Percentiles rank a stretch among this genome's conserved stretches.
phyloP scores from a whole-genome alignment of 2,329 filamentous ascomycete genomes.

The Trichophyton verrucosum region DNA sequence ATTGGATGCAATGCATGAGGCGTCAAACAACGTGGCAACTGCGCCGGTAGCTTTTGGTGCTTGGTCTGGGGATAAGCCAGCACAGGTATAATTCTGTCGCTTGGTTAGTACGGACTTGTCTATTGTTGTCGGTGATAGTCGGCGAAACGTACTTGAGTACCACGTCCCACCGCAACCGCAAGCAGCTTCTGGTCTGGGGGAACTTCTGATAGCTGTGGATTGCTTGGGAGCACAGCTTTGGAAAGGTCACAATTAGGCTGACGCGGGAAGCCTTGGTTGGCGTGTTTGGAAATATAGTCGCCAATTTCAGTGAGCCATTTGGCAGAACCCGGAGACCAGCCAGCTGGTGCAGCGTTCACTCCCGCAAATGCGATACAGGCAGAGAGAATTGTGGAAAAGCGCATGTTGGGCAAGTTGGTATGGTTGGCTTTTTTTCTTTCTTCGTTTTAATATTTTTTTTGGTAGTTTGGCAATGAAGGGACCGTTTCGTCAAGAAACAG shows the following conservation, averaged over 20 bases:
- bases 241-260: conserved; percentile 24
- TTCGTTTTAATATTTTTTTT: not conserved
- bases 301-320: conserved; percentile 31
- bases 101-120: not conserved
- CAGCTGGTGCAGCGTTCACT: conserved; percentile 26
- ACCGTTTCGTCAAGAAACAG: not conserved
- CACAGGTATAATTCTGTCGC: conserved; percentile 76
- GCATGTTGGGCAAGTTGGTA: conserved; percentile 13
- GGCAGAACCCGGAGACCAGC: conserved; percentile 30
- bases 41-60: conserved; percentile 58
- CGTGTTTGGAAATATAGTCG: conserved; percentile 25
- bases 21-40: conserved; percentile 75
- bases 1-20: conserved; percentile 61
- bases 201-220: conserved; percentile 49
- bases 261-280: conserved; percentile 11
- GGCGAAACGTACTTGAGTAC: conserved; percentile 44
- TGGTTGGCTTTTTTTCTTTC: not conserved
- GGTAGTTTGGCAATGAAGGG: not conserved
- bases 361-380: conserved; percentile 23
- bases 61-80: conserved; percentile 45
- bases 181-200: conserved; percentile 50
- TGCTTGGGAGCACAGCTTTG: conserved; percentile 32
- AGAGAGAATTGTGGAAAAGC: conserved; percentile 19
- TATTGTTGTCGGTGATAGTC: conserved; percentile 20
- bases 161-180: conserved; percentile 75